Conservation (phyloP, 805 yeast genomes). For the Cyberlindnera petersonii region DNA sequence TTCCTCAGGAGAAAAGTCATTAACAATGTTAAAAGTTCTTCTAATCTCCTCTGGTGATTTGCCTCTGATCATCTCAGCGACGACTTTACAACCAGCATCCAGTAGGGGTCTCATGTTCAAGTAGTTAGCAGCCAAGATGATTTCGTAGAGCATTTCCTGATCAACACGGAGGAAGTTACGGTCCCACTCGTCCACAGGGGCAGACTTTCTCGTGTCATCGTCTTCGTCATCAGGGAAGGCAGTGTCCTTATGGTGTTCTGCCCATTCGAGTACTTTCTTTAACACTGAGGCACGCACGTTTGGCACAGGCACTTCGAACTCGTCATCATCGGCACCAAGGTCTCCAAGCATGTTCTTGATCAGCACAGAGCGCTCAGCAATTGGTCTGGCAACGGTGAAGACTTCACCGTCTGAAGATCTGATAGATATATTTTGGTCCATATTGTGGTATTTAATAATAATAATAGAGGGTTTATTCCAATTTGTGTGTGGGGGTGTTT, state of each 20-base stretch:
- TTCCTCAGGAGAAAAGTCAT: constrained; percentile 82
- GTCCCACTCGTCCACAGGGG: constrained; percentile 95
- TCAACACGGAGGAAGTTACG: constrained; percentile 90
- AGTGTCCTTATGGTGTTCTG: constrained; percentile 87
- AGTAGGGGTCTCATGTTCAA: constrained; percentile 69
- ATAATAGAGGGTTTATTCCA: too few species aligned
- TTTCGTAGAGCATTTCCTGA: constrained; percentile 82
- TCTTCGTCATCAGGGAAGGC: constrained; percentile 76
- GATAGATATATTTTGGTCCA: constrained; percentile 43
- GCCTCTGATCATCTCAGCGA: constrained; percentile 80
- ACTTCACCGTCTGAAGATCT: constrained; percentile 79
- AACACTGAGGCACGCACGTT: constrained; percentile 84
- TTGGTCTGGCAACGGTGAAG: constrained; percentile 72
- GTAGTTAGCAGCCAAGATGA: constrained; percentile 77
- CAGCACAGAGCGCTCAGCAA: constrained; percentile 82
- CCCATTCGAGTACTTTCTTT: constrained; percentile 92
- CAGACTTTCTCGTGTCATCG: constrained; percentile 80
- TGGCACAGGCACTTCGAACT: constrained; percentile 82
- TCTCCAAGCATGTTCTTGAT: constrained; percentile 86
- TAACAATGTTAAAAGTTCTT: constrained; percentile 73
- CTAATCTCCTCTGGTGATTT: constrained; percentile 78
- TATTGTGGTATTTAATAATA: too few species aligned
- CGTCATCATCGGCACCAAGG: constrained; percentile 58
- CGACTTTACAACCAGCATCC: constrained; percentile 76
- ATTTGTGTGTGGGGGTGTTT: constrained; percentile 2